Evolutionary conservation across 208 protist species (phyloP).

Genomic region (Trypanosoma congolense): DNA sequence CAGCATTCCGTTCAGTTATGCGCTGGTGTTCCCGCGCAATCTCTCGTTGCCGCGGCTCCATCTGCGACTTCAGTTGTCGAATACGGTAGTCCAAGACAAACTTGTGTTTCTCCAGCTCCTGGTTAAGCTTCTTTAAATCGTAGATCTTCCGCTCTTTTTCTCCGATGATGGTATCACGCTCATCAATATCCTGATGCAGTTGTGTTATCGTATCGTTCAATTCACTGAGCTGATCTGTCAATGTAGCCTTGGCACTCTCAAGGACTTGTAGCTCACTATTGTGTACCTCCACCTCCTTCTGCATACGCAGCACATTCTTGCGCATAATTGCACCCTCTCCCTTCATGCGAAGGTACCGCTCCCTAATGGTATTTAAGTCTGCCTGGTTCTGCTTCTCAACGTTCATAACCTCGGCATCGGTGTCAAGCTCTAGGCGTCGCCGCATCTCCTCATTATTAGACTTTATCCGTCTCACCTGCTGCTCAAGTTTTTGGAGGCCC

Average conservation of each 20-base stretch:
- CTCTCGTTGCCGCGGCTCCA: conserved; percentile 94
- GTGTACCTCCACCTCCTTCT: conserved; percentile 90
- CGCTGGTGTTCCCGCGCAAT: conserved; percentile 88
- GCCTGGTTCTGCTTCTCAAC: conserved; percentile 71
- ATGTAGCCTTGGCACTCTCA: conserved; percentile 63
- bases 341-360: conserved; percentile 90
- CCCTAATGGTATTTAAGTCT: conserved; percentile 68
- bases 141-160: conserved; percentile 97
- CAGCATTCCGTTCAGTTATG: conserved; percentile 89
- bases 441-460: conserved; percentile 84
- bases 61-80: conserved; percentile 96
- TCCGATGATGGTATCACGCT: conserved; percentile 91
- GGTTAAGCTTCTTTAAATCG: conserved; percentile 96
- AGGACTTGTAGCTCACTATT: conserved; percentile 66
- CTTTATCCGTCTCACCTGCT: conserved; percentile 58
- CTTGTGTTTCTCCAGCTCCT: conserved; percentile 98
- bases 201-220: conserved; percentile 85
- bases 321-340: conserved; percentile 92
- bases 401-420: conserved; percentile 89
- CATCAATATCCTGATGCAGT: conserved; percentile 90
- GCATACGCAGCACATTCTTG: conserved; percentile 87
- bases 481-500: conserved; percentile 49
- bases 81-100: conserved; percentile 98
- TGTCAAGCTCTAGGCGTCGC: conserved; percentile 92
- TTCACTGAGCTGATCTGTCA: conserved; percentile 74